Evolutionary conservation across 306 rosid genomes (phyloP), one percentile per base, ranked within the genome.

Genomic region (Crataegus laevigata): DNA sequence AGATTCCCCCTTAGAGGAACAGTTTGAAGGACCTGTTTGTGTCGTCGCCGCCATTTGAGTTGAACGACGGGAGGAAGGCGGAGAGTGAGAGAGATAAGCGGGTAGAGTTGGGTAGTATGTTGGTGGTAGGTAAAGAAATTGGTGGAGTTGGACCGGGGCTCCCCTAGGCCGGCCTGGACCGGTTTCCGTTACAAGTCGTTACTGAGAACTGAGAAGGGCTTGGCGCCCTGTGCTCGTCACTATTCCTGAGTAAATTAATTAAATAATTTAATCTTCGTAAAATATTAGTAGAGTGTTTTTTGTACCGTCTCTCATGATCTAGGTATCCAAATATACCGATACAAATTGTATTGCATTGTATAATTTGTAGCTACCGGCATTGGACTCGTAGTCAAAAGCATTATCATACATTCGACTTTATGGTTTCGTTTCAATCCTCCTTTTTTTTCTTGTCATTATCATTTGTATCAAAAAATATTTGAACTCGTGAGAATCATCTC

Each of bases 221-320:
- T 90, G 99, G 99, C 89, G 99, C 24, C 97, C 99, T 7, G 74
- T 84, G 47, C 91, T 94, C 1, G 86, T 82, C 54, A 65, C 90
- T 18, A 92, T 94, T 79, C 88, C 96, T 0, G 99, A 92, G 81
- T 86, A 36, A 84, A 17, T 30, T 47, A 21, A 14, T 19, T 34
- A 40, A 17, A 19, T 24, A 65, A 18, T 5, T 12, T 2, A n/a
- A 24, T 32, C 19, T 32, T 62, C 2, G 26, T 22, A 63, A 38
- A 36, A 60, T 47, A 32, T 14, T 8, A 52, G 14, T 55, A 21
- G 26, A 24, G 6, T 3, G 4, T 7, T 70, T 50, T 17, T 30
- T 19, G n/a, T 8, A 15, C 6, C 19, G 3, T 47, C 40, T 57
- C 43, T 72, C 76, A 40, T 42, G 58, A 59, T 38, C 1, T 25